phyloP scores from a whole-genome alignment of 1,284 basidiomycete genomes.

The Melampsora occidentalis region DNA sequence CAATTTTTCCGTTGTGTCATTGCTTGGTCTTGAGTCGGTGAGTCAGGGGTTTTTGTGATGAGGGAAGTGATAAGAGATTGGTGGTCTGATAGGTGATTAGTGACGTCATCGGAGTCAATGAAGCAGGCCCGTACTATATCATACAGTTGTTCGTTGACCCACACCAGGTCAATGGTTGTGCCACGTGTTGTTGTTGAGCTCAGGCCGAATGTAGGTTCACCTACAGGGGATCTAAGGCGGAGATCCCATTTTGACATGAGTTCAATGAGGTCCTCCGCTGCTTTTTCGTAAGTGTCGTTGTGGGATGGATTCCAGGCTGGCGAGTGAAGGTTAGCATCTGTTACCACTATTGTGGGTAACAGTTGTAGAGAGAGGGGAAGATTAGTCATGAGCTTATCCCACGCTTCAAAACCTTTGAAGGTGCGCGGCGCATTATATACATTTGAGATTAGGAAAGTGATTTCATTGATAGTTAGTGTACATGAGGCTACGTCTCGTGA shows the following conservation, averaged over 20 bases:
- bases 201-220: constrained; percentile 2
- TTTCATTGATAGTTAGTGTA: neutral
- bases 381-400: neutral
- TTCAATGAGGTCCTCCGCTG: neutral
- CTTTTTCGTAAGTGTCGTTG: neutral
- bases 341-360: neutral
- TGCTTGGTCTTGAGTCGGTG: neutral
- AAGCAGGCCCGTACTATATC: neutral
- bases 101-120: neutral
- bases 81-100: constrained; percentile 28
- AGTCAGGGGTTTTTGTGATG: neutral
- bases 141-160: neutral
- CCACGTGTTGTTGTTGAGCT: neutral
- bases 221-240: neutral
- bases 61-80: constrained; percentile 18
- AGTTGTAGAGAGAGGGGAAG: neutral
- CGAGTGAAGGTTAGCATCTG: neutral
- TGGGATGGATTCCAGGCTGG: neutral
- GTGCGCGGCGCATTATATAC: neutral
- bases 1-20: neutral
- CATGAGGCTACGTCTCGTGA: neutral
- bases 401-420: neutral
- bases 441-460: neutral
- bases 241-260: neutral
- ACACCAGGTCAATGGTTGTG: constrained; percentile 19